Evolutionary conservation across 805 yeast species (phyloP), one percentile per base, ranked within the genome.

Genomic region (Wickerhamiella azyma): DNA sequence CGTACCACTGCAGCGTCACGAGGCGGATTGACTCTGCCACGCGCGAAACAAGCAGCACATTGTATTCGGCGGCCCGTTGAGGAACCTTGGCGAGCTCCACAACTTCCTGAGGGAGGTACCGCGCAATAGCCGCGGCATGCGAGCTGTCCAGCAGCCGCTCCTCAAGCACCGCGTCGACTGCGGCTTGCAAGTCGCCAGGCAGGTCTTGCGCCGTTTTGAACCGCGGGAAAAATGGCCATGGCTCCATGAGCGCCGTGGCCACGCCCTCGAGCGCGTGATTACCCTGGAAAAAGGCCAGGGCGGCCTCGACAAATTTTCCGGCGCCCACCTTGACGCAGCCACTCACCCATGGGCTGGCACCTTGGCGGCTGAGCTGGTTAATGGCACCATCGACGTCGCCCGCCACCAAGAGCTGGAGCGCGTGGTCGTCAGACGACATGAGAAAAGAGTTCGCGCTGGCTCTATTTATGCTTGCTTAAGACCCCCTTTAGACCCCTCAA

Each of bases 1-100:
- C 21, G 14, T 44, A 28, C 16, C 16, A 17, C 9, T 17, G 40
- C 4, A 55, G 19, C 2, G 55, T 49, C 8, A 35, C 21, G 17
- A 54, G 17, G 7, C 28, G 38, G 2, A 50, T 43, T 13, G 53
- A 51, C 21, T 46, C 49, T 2, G 58, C 50, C n/a, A 43, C 39
- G 11, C 26, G 39, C 17, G 52, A 42, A 13, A 47, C 48, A 7
- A 41, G 48, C 8, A 42, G 29, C 6, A 55, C 26, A 41, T 54
- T 53, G 39, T 49, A 52, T 26, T 51, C 53, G 3, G 56, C 56
- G 24, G 43, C 47, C 19, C 19, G 36, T 18, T 41, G 28, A 5
- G 35, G 16, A 11, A 43, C 46, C 14, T 37, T 26, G 18, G 39
- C 32, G 13, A 18, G 28, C 8, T 9, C 35, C 10, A 19, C 29